Conservation (phyloP, 2,329 filamentous ascomycete species). For the Beauveria sp. region DNA sequence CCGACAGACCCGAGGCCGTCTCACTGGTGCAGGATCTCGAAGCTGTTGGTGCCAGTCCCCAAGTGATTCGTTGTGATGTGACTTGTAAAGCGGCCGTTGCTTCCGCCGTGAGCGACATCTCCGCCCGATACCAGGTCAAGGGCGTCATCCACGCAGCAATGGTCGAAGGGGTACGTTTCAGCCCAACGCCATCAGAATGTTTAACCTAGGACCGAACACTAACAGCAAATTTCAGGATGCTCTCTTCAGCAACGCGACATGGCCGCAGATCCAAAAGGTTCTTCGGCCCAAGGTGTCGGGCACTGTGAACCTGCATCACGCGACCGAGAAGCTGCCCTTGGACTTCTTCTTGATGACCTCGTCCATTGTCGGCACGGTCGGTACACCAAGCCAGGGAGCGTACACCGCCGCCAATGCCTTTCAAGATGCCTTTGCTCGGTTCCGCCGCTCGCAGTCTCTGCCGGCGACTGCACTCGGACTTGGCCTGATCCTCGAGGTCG, state of each 20-base stretch:
- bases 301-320: slow-evolving; percentile 18
- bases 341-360: slow-evolving; percentile 20
- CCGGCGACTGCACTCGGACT: slow-evolving; percentile 18
- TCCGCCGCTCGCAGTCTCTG: slow-evolving; percentile 17
- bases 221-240: neutral
- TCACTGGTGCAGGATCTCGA: slow-evolving; percentile 15
- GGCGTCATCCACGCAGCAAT: slow-evolving; percentile 34
- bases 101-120: slow-evolving; percentile 7
- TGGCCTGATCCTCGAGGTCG: slow-evolving; percentile 18
- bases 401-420: slow-evolving; percentile 23
- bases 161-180: slow-evolving; percentile 17
- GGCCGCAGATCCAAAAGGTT: neutral
- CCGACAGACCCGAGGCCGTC: slow-evolving; percentile 13
- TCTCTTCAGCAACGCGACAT: neutral
- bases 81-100: slow-evolving; percentile 20
- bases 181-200: too few species aligned
- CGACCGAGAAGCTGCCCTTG: slow-evolving; percentile 13
- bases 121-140: slow-evolving; percentile 7
- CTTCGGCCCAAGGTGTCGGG: slow-evolving; percentile 20
- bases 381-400: slow-evolving; percentile 15
- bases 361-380: slow-evolving; percentile 11
- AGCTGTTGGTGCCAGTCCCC: slow-evolving; percentile 11
- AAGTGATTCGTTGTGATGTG: slow-evolving; percentile 24
- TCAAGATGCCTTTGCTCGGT: slow-evolving; percentile 21
- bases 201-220: neutral